Evolutionary conservation across 306 rosid genomes (phyloP).

Genomic region (Pterocarpus santalinus): DNA sequence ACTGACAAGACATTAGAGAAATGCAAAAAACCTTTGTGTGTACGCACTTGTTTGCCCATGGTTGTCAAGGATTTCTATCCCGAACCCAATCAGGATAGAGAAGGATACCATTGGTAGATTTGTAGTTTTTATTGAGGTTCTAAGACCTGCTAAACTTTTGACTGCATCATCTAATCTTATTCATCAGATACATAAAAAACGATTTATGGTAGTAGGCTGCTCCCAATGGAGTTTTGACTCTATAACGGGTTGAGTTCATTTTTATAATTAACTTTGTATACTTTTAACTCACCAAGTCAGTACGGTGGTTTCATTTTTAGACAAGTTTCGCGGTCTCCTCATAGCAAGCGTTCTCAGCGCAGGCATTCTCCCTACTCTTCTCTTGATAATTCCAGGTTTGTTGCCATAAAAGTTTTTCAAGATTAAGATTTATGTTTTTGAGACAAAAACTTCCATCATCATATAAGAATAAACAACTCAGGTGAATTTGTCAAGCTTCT

Average conservation of each 20-base stretch:
- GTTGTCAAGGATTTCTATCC: slow-evolving; percentile 37
- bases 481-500: slow-evolving; percentile 71
- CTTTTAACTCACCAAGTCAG: slow-evolving; percentile 83
- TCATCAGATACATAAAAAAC: slow-evolving; percentile 45
- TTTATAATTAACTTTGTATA: slow-evolving; percentile 51
- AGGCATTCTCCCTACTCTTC: slow-evolving; percentile 99
- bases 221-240: slow-evolving; percentile 61
- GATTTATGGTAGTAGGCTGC: slow-evolving; percentile 49
- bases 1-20: slow-evolving; percentile 9
- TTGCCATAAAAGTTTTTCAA: slow-evolving; percentile 54
- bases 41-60: slow-evolving; percentile 27
- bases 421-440: slow-evolving; percentile 72
- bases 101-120: slow-evolving; percentile 24
- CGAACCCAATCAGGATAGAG: slow-evolving; percentile 37
- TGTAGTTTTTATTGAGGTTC: slow-evolving; percentile 41
- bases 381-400: slow-evolving; percentile 92
- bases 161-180: slow-evolving; percentile 40
- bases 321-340: slow-evolving; percentile 99
- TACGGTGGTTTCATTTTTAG: slow-evolving; percentile 98
- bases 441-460: slow-evolving; percentile 69
- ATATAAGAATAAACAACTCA: slow-evolving; percentile 69
- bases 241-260: slow-evolving; percentile 68
- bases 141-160: slow-evolving; percentile 44
- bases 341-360: slow-evolving; percentile 99
- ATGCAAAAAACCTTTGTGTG: slow-evolving; percentile 31